phyloP scores from a whole-genome alignment of 2,329 filamentous ascomycete species.

The Calycina marina region DNA sequence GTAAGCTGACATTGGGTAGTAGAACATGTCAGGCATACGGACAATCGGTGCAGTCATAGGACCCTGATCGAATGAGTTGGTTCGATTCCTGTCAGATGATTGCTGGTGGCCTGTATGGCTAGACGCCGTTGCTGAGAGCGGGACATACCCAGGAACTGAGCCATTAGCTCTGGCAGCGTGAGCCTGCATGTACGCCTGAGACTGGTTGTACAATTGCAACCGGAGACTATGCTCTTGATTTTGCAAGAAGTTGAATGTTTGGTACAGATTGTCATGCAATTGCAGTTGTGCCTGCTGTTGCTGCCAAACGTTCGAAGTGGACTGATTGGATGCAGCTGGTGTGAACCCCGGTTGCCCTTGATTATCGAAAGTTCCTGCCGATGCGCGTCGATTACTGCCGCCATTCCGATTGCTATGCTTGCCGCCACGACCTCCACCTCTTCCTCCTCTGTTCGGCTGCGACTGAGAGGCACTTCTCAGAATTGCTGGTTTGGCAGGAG shows the following conservation, averaged over 20 bases:
- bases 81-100: conserved; percentile 37
- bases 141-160: conserved; percentile 27
- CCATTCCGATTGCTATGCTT: conserved; percentile 17
- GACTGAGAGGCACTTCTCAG: conserved; percentile 44
- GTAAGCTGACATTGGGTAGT: conserved; percentile 31
- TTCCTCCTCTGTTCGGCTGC: conserved; percentile 19
- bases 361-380: conserved; percentile 20
- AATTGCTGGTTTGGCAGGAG: conserved; percentile 27
- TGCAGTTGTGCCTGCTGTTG: conserved; percentile 22
- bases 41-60: conserved; percentile 43
- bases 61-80: conserved; percentile 47
- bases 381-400: conserved; percentile 20
- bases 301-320: conserved; percentile 20
- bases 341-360: conserved; percentile 12
- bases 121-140: conserved; percentile 8
- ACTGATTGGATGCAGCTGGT: conserved; percentile 11
- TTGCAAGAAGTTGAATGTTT: conserved; percentile 25
- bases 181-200: conserved; percentile 28
- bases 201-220: conserved; percentile 32
- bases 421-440: conserved; percentile 14
- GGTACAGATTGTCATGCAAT: conserved; percentile 24
- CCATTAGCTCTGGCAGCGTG: conserved; percentile 25
- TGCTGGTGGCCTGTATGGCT: conserved; percentile 21
- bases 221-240: conserved; percentile 31
- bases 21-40: conserved; percentile 42